phyloP scores from a whole-genome alignment of 2,329 filamentous ascomycete species.

The Cephalotrichum gorgonifer region DNA sequence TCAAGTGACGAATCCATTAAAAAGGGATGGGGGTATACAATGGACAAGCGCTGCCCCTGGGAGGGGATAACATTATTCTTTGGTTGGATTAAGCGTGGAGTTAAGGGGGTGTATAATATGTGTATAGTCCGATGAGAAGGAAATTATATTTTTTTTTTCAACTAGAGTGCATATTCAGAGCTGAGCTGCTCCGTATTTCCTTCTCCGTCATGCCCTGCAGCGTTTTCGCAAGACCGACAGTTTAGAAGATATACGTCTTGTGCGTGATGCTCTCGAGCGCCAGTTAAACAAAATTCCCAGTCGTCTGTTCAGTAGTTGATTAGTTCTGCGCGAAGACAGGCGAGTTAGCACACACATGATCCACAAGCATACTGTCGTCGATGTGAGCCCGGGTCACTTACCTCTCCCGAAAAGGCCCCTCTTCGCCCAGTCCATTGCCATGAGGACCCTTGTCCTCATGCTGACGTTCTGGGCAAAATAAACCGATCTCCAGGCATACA shows the following conservation, averaged over 20 bases:
- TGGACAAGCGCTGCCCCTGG: too few species aligned
- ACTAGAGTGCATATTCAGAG: too few species aligned
- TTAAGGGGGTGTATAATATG: background rate
- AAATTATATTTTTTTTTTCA: too few species aligned
- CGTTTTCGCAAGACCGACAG: background rate
- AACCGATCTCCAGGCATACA: constrained; percentile 91
- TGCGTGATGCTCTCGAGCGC: background rate
- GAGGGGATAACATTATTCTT: background rate
- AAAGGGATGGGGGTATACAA: too few species aligned
- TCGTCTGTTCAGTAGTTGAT: background rate
- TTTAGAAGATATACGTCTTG: too few species aligned
- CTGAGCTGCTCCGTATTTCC: background rate
- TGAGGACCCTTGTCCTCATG: constrained; percentile 72
- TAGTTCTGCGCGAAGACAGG: background rate
- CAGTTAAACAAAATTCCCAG: background rate
- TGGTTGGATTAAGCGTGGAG: background rate
- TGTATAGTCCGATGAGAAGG: background rate
- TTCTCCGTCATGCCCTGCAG: background rate
- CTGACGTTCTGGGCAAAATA: constrained; percentile 98
- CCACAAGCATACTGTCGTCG: background rate
- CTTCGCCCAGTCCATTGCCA: constrained; percentile 99
- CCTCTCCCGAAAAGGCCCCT: constrained; percentile 89
- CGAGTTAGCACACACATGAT: background rate
- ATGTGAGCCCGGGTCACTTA: constrained; percentile 46
- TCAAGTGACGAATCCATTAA: too few species aligned